These are phyloP conservation scores for Fusarium keratoplasticum DNA, from an alignment of 2,329 filamentous ascomycete genomes.

Conservation along the genomic window DNA sequence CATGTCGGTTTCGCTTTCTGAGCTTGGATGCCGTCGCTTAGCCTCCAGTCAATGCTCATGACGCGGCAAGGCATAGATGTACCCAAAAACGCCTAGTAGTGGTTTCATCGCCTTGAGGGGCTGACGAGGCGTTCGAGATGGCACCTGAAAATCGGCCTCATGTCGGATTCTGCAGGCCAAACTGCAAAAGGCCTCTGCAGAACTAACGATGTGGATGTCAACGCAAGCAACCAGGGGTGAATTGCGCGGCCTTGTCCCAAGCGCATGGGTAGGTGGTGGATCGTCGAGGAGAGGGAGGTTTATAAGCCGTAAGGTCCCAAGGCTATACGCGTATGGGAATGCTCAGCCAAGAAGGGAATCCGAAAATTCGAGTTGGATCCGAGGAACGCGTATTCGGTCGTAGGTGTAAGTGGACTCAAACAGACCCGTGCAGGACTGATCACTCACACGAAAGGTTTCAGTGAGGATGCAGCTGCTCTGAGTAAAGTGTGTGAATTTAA, in stretches of 20 bases:
- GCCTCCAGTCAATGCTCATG: not conserved
- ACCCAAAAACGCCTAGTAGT: not conserved
- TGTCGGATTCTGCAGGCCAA: not conserved
- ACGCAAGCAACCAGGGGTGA: slow-evolving; percentile 1
- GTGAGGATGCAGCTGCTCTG: not conserved
- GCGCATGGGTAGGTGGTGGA: not conserved
- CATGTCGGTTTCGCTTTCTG: not conserved
- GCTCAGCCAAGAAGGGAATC: not conserved
- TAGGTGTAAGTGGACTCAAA: not conserved
- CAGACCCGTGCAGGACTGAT: not conserved
- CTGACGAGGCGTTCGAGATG: not conserved
- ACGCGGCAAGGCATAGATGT: slow-evolving; percentile 1
- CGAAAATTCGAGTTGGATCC: slow-evolving; percentile 29
- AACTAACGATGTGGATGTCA: not conserved
- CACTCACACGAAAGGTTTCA: not conserved
- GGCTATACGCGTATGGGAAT: slow-evolving; percentile 32
- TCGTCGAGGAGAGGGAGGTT: not conserved
- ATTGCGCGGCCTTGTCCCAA: slow-evolving; percentile 2
- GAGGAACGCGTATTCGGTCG: slow-evolving; percentile 32
- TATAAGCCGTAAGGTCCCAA: not conserved
- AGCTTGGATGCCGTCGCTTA: not conserved
- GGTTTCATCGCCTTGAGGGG: not conserved
- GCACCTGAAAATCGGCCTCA: not conserved
- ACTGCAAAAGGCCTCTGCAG: not conserved
- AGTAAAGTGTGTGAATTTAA: not conserved